Percentiles rank a stretch among this genome's conserved stretches.
phyloP scores from a whole-genome alignment of 176 grass and related monocot genomes.

The Zizania latifolia region DNA sequence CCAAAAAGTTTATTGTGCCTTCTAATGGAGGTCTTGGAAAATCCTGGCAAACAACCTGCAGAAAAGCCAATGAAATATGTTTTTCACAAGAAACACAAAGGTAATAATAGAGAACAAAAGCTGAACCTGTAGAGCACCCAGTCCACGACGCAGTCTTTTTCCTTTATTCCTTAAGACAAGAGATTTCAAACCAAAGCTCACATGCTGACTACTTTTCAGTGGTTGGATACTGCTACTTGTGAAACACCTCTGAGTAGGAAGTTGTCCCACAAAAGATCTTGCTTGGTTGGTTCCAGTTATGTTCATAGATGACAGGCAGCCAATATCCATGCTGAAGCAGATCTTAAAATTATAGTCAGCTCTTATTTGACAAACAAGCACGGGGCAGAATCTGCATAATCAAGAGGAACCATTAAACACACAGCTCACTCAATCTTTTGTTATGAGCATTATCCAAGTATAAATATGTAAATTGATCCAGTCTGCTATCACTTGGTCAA shows the following conservation, averaged over 20 bases:
- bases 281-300: slow-evolving; percentile 48
- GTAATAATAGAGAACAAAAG: background rate
- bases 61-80: slow-evolving; percentile 4
- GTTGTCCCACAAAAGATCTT: slow-evolving; percentile 25
- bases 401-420: background rate
- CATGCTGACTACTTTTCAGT: slow-evolving; percentile 34
- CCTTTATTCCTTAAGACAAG: slow-evolving; percentile 26
- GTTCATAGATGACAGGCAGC: slow-evolving; percentile 55
- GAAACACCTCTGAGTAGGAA: slow-evolving; percentile 41
- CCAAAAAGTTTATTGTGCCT: slow-evolving; percentile 70
- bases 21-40: slow-evolving; percentile 74
- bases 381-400: background rate
- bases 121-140: slow-evolving; percentile 43
- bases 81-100: background rate
- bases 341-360: background rate
- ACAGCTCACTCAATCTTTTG: background rate
- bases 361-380: background rate
- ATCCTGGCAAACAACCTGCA: slow-evolving; percentile 76
- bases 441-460: background rate
- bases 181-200: slow-evolving; percentile 17
- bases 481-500: background rate
- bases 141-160: slow-evolving; percentile 33
- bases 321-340: slow-evolving; percentile 47
- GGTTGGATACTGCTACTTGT: slow-evolving; percentile 32
- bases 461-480: background rate